Percentiles rank a stretch among this genome's conserved stretches.
Evolutionary conservation across 257 asterid species (phyloP).

Genomic region (Petunia secreta): DNA sequence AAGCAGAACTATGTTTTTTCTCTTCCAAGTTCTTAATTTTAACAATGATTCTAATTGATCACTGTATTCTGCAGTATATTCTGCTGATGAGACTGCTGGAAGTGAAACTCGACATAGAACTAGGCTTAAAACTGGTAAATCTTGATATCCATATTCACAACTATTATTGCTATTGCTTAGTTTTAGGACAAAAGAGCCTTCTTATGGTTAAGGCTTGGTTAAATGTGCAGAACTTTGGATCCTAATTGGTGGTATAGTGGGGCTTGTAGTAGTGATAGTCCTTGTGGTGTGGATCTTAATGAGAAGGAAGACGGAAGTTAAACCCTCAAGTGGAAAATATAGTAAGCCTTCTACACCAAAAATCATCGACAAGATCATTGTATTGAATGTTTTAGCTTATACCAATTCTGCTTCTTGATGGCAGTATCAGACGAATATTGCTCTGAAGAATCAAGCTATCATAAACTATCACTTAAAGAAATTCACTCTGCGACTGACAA

Average conservation of each 20-base stretch:
- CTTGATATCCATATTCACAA: neutral
- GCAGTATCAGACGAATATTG: slow-evolving; percentile 37
- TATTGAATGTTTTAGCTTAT: slow-evolving; percentile 10
- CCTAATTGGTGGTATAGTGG: slow-evolving; percentile 49
- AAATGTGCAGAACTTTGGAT: slow-evolving; percentile 47
- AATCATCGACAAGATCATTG: neutral
- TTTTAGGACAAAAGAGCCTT: slow-evolving; percentile 12
- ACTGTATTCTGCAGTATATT: neutral
- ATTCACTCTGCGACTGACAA: slow-evolving; percentile 60
- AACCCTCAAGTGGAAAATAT: slow-evolving; percentile 33
- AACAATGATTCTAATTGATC: neutral
- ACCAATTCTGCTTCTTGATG: slow-evolving; percentile 1
- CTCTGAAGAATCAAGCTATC: slow-evolving; percentile 43
- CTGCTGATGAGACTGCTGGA: slow-evolving; percentile 12
- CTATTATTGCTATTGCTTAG: neutral
- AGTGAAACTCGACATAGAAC: neutral
- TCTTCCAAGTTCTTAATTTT: neutral
- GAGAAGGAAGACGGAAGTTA: slow-evolving; percentile 35
- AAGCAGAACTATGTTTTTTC: neutral
- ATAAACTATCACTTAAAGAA: slow-evolving; percentile 48
- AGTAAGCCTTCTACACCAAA: slow-evolving; percentile 35
- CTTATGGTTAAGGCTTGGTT: neutral
- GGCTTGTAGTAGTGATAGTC: slow-evolving; percentile 31
- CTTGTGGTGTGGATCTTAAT: slow-evolving; percentile 34
- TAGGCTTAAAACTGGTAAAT: slow-evolving; percentile 5